phyloP scores from a whole-genome alignment of 805 yeast species.

The Candida ascalaphidarum region DNA sequence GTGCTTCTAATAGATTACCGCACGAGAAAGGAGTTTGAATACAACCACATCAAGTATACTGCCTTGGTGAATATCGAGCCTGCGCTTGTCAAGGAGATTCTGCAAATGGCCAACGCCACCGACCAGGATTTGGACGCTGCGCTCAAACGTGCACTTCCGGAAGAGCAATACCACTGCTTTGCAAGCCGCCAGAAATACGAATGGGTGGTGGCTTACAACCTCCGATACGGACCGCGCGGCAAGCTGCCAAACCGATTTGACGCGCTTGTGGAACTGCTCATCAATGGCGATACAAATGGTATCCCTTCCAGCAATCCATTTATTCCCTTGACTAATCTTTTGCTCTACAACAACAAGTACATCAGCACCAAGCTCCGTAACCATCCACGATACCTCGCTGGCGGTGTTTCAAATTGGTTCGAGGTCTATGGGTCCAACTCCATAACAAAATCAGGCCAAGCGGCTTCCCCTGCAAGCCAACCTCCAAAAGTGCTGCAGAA shows the following conservation, averaged over 20 bases:
- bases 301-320: constrained; percentile 50
- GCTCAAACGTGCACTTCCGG: constrained; percentile 49
- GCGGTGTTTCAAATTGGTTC: constrained; percentile 30
- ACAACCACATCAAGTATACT: constrained; percentile 51
- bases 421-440: constrained; percentile 18
- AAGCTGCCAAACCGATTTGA: constrained; percentile 20
- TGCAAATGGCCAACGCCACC: constrained; percentile 34
- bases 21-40: constrained; percentile 47
- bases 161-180: constrained; percentile 47
- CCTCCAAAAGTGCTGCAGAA: constrained; percentile 1
- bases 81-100: constrained; percentile 14
- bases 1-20: constrained; percentile 62
- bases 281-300: constrained; percentile 26
- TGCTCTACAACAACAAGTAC: constrained; percentile 22
- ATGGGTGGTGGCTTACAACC: constrained; percentile 58
- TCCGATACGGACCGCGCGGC: constrained; percentile 22
- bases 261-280: constrained; percentile 26
- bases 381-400: constrained; percentile 25
- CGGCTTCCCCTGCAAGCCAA: not conserved
- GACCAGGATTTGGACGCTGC: constrained; percentile 62
- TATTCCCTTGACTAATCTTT: constrained; percentile 29
- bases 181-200: constrained; percentile 46
- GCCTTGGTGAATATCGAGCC: constrained; percentile 76
- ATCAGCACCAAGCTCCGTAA: constrained; percentile 23
- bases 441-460: constrained; percentile 7